Evolutionary conservation across 257 asterid genomes (phyloP), one percentile per base, ranked within the genome.

Genomic region (Solanum neorickii): DNA sequence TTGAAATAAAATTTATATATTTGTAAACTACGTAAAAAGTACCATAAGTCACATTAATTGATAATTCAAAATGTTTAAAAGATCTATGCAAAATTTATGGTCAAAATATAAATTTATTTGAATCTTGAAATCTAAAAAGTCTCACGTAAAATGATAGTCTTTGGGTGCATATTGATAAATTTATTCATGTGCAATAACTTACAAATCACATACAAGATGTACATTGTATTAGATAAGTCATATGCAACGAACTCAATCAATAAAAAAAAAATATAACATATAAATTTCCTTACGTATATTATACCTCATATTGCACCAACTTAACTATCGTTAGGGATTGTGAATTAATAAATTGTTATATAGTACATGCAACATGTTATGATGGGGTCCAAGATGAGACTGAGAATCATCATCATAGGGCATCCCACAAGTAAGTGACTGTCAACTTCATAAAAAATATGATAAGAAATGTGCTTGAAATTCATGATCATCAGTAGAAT

Each of bases 401-500:
- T 82, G 15, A 31, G 69, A 52, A 49, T 82, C 85, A 82, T 82
- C 69, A 49, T 31, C 85, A 56, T 47, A 16, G 69, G 85, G 69
- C 85, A 80, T 80, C 85, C 44, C 85, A 49, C 20, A 5, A 80
- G 12, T 47, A 47, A 80, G 85, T 82, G 85, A 82, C 85, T 82
- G 85, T 82, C 85, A 49, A 5, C 46, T 82, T 82, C 85, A 47
- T 74, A 39, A 46, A 46, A 49, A 29, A 82, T 49, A 49, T 82
- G 85, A 82, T 82, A 82, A 82, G 69, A 82, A 82, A 82, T 82
- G 85, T 82, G 27, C 69, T 82, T 82, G 46, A 49, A 59, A 47
- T 18, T 33, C 27, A 72, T 46, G 69, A 82, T 82, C 85, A 82
- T 49, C 46, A 82, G 42, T 20, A 49, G 85, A 82, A 49, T 82